Evolutionary conservation across 2,329 filamentous ascomycete species (phyloP).

Genomic region (Penicillium sp.): DNA sequence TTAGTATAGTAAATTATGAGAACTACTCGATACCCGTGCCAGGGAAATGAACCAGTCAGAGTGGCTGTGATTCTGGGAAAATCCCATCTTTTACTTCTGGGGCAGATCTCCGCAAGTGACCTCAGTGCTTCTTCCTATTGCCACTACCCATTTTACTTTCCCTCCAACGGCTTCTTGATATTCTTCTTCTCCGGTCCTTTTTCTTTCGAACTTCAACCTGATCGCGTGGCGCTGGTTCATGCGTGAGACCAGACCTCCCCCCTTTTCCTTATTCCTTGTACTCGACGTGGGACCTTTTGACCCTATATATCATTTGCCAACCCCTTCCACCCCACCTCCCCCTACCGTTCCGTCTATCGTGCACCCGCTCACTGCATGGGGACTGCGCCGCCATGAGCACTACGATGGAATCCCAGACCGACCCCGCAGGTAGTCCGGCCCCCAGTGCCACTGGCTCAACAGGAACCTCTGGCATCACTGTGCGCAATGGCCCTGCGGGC

Average conservation of each 20-base stretch:
- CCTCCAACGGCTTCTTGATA: constrained; percentile 7
- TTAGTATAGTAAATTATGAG: no score
- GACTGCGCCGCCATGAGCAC: constrained; percentile 36
- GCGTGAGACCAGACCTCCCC: not conserved
- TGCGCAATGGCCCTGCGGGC: constrained; percentile 35
- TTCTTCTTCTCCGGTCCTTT: constrained; percentile 18
- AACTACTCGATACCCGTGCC: no score
- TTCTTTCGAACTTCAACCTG: constrained; percentile 12
- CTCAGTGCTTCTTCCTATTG: constrained; percentile 14
- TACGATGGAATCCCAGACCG: constrained; percentile 28
- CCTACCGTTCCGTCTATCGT: constrained; percentile 1
- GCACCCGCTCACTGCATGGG: constrained; percentile 15
- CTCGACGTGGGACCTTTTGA: not conserved
- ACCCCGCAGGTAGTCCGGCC: constrained; percentile 31
- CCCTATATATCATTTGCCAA: constrained; percentile 4
- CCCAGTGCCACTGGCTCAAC: constrained; percentile 37
- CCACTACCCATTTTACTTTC: constrained; percentile 10
- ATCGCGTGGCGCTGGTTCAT: constrained; percentile 15
- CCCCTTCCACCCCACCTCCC: constrained; percentile 2
- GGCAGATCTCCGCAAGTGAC: constrained; percentile 6
- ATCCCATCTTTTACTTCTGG: not conserved
- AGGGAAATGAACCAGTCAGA: constrained; percentile 5
- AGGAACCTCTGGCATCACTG: constrained; percentile 36
- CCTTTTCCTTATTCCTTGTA: not conserved
- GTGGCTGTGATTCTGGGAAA: not conserved